phyloP scores from a whole-genome alignment of 805 yeast species.

The Torulaspora franciscae region DNA sequence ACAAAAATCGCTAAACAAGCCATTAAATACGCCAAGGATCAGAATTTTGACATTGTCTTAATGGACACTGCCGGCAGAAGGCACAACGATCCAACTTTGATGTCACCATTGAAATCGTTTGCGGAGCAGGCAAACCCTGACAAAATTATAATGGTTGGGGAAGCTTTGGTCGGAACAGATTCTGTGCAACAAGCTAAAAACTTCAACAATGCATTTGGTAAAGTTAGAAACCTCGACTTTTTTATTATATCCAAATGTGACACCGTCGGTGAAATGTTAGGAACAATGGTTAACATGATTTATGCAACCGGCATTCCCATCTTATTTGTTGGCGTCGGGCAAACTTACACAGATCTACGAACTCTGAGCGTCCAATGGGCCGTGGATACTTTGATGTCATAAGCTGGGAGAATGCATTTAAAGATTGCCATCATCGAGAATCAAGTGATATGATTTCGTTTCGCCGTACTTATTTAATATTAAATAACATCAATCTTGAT shows the following conservation, averaged over 20 bases:
- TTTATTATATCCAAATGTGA: constrained; percentile 93
- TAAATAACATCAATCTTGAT: constrained; percentile 1
- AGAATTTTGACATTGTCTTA: constrained; percentile 75
- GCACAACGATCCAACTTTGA: constrained; percentile 86
- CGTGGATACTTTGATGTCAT: constrained; percentile 74
- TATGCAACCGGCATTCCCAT: constrained; percentile 94
- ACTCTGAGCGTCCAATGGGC: constrained; percentile 90
- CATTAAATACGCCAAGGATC: constrained; percentile 65
- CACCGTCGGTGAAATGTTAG: constrained; percentile 94
- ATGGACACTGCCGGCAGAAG: constrained; percentile 98
- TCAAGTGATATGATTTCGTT: not conserved
- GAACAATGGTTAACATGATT: constrained; percentile 96
- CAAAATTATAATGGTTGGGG: constrained; percentile 97
- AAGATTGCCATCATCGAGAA: not conserved
- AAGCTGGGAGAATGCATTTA: not conserved
- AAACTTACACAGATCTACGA: constrained; percentile 90
- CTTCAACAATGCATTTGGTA: constrained; percentile 90
- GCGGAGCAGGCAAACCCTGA: constrained; percentile 95
- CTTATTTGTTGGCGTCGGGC: constrained; percentile 93
- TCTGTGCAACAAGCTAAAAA: constrained; percentile 93
- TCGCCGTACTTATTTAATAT: not conserved
- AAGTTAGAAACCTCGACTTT: constrained; percentile 73
- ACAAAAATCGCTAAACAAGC: constrained; percentile 92
- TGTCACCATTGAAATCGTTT: constrained; percentile 93
- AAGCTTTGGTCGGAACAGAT: constrained; percentile 95